phyloP scores from a whole-genome alignment of 129 eudicot species.

The Silybum marianum region DNA sequence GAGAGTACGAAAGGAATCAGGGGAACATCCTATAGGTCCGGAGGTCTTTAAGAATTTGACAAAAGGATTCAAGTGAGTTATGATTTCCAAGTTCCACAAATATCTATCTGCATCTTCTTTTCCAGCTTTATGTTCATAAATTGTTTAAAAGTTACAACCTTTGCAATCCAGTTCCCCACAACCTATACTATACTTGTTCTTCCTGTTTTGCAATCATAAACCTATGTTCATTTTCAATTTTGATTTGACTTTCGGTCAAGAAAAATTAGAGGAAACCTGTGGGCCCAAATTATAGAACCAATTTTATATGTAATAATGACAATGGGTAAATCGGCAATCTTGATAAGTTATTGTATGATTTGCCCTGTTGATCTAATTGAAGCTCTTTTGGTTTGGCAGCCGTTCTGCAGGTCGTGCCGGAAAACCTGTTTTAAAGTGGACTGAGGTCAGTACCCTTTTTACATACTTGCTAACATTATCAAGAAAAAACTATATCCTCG shows the following conservation, averaged over 20 bases:
- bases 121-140: background rate
- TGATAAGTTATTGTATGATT: background rate
- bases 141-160: background rate
- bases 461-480: background rate
- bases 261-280: too few relatives aligned
- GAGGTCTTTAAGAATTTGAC: constrained; percentile 54
- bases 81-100: background rate
- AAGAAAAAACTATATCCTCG: background rate
- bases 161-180: background rate
- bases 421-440: constrained; percentile 74
- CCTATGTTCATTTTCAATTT: too few relatives aligned
- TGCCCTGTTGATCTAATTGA: background rate
- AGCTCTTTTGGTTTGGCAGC: constrained; percentile 50
- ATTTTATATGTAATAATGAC: too few relatives aligned
- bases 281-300: too few relatives aligned
- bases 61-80: constrained; percentile 64
- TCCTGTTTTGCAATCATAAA: too few relatives aligned
- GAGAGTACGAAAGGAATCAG: constrained; percentile 41
- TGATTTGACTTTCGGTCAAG: too few relatives aligned
- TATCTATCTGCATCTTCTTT: background rate
- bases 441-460: constrained; percentile 50
- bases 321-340: background rate
- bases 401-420: constrained; percentile 74
- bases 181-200: background rate
- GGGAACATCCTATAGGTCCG: constrained; percentile 33